Base-by-base conservation (phyloP, 768 basidiomycete species). In the Lactarius trivialis region DNA sequence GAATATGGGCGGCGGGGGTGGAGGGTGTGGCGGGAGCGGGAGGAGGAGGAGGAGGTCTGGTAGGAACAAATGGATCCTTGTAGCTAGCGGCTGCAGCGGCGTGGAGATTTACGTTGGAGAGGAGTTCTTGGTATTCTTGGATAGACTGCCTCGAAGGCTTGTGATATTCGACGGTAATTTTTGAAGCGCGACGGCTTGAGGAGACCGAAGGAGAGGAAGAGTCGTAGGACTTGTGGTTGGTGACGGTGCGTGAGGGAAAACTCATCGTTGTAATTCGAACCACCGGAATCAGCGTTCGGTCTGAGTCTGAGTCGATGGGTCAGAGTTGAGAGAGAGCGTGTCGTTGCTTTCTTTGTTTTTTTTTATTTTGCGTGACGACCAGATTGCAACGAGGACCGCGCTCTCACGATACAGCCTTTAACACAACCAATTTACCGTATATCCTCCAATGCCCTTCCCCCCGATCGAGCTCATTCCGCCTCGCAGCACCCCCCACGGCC, bases 111-210 rank as follows among this genome's bases (percentile, higher is more conserved):
- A 82, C 77, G 72, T 86, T 81, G 33, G 79, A 80, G 57, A 91
- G 80, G 58, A 91, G 84, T 60, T 85, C 82, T 71, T 85, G 80
- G 73, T 89, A 89, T 67, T 91, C 88, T 66, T 87, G 86, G 64
- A 90, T 85, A 66, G 85, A 87, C 72, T 88, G 82, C 49, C 88
- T 76, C 12, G 85, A 86, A 2, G 88, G 88, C 19, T 85, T 78
- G 75, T 88, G 84, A 72, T 89, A 86, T 70, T 91, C 87, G 72
- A 92, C 78, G 17, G 87, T 85, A 59, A 67, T 62, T 59, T 65
- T 66, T 36, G 66, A 67, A 14, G 55, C 36, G 21, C 66, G 66
- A 55, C 66, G 66, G 55, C 51, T 66, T 7, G 60, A 55, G 32
- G 64, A 45, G 41, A 37, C 58, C 15, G 63, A 32, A 30, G 63